A percentile compares a stretch with the other conserved stretches of the same genome.
Conservation (phyloP, 108 stramenopile genomes). For the Thalassiosira profunda region DNA sequence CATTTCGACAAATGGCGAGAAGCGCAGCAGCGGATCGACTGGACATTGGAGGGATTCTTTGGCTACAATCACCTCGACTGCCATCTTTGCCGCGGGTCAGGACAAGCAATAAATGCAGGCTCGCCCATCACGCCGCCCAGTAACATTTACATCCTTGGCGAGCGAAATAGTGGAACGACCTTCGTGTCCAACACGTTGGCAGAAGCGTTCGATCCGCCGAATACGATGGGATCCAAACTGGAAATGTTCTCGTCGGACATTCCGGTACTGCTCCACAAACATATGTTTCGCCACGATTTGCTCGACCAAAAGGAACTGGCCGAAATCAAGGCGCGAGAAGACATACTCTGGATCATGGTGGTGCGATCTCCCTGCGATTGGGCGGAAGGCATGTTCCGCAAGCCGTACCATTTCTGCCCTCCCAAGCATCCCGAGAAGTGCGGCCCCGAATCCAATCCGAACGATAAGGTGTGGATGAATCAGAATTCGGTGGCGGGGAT, state of each 20-base stretch:
- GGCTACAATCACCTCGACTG: constrained; percentile 47
- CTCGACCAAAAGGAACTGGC: constrained; percentile 37
- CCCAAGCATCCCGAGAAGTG: constrained; percentile 41
- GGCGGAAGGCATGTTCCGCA: constrained; percentile 52
- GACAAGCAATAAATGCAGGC: background rate
- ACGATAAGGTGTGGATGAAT: constrained; percentile 41
- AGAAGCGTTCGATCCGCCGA: constrained; percentile 44
- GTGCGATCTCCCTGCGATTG: constrained; percentile 55
- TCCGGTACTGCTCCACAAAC: constrained; percentile 45
- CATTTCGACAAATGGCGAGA: constrained; percentile 33
- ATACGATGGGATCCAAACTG: constrained; percentile 19
- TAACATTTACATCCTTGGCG: constrained; percentile 40
- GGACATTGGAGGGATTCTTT: constrained; percentile 44
- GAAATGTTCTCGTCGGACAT: constrained; percentile 40
- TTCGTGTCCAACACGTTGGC: constrained; percentile 43
- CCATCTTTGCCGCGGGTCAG: constrained; percentile 19
- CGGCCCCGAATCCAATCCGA: constrained; percentile 22
- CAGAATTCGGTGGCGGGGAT: constrained; percentile 27
- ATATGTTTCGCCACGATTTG: constrained; percentile 55
- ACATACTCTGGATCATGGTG: constrained; percentile 54
- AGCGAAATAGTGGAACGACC: constrained; percentile 45
- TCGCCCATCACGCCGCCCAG: background rate
- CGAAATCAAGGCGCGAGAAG: constrained; percentile 25
- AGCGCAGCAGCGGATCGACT: constrained; percentile 40
- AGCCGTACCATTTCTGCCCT: constrained; percentile 52